Conservation (phyloP, 495 filamentous ascomycete genomes). For the Chlorociboria aeruginascens region DNA sequence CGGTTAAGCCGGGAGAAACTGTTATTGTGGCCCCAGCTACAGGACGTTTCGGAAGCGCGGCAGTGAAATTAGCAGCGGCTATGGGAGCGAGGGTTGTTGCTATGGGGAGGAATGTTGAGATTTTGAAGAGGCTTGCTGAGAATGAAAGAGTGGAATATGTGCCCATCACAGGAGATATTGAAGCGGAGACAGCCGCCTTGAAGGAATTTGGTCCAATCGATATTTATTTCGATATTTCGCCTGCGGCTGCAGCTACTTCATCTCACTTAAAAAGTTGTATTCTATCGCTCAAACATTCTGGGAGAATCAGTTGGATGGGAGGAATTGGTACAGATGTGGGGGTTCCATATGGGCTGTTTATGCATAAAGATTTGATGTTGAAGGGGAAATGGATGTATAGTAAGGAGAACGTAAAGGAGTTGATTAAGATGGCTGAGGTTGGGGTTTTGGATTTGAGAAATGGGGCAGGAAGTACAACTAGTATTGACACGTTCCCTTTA, state of each 20-base stretch:
- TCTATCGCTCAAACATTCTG: constrained; percentile 27
- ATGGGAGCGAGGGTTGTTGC: constrained; percentile 43
- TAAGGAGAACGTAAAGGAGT: constrained; percentile 21
- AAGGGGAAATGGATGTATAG: constrained; percentile 42
- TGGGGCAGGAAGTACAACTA: constrained; percentile 5
- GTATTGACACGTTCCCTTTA: no score
- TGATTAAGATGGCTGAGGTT: constrained; percentile 31
- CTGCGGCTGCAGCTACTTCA: constrained; percentile 24
- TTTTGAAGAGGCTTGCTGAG: constrained; percentile 13
- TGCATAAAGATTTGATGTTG: constrained; percentile 29
- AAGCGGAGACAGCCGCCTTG: constrained; percentile 26
- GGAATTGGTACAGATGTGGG: not conserved
- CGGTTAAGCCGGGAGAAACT: constrained; percentile 38
- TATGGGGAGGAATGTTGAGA: constrained; percentile 32
- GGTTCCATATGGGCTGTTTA: constrained; percentile 19
- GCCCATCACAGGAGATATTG: constrained; percentile 28
- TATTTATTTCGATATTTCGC: constrained; percentile 37
- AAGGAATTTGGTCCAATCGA: constrained; percentile 23
- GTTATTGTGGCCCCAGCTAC: constrained; percentile 43
- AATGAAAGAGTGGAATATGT: not conserved
- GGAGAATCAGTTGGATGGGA: constrained; percentile 35
- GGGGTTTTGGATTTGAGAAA: constrained; percentile 26
- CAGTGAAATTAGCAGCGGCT: constrained; percentile 34
- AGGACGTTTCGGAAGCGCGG: constrained; percentile 33
- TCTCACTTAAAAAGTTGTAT: constrained; percentile 31